Conservation (phyloP, 805 yeast species). For the Nakazawaea laoshanensis region DNA sequence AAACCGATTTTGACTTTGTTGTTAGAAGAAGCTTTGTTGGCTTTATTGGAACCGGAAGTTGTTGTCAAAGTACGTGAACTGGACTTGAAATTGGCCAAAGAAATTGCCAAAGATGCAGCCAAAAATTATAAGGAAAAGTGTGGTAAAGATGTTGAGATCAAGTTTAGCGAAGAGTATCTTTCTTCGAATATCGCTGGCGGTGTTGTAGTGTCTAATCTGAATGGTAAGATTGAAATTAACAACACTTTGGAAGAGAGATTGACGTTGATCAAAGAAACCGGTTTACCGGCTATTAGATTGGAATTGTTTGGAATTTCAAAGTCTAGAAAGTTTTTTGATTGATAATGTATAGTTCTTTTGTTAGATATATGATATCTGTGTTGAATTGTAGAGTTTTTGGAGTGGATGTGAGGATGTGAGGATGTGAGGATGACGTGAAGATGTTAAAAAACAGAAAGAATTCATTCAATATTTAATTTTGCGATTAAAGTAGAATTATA, state of each 20-base stretch:
- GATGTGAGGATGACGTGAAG: no score
- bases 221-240: constrained; percentile 81
- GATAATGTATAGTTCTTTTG: no score
- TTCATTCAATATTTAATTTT: no score
- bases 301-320: constrained; percentile 82
- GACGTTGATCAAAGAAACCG: constrained; percentile 68
- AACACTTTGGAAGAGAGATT: constrained; percentile 95
- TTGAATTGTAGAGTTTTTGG: no score
- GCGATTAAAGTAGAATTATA: no score
- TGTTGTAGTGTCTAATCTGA: constrained; percentile 56
- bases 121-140: constrained; percentile 57
- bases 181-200: constrained; percentile 77
- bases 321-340: constrained; percentile 88
- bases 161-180: constrained; percentile 53
- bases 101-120: constrained; percentile 53
- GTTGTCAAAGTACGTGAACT: constrained; percentile 57
- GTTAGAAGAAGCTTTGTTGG: constrained; percentile 67
- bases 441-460: no score
- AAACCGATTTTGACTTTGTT: constrained; percentile 64
- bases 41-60: constrained; percentile 66
- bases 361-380: no score
- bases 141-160: constrained; percentile 44
- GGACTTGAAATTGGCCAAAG: constrained; percentile 54
- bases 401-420: no score
- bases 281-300: constrained; percentile 87